Evolutionary conservation across 2,329 filamentous ascomycete species (phyloP), one percentile per base, ranked within the genome.

Genomic region (Annulohypoxylon truncatum): DNA sequence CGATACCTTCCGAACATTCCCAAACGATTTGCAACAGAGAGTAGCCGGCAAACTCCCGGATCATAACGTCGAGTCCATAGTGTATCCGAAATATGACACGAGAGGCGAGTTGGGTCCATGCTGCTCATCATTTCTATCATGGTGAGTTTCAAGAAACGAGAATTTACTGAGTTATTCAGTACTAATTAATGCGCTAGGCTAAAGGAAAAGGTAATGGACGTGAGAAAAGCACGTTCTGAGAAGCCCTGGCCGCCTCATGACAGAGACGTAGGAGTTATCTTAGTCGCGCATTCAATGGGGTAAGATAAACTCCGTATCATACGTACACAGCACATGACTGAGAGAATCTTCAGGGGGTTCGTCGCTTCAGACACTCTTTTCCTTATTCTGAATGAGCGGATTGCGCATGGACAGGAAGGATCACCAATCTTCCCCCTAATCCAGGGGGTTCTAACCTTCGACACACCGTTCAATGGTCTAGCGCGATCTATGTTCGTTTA

Each of bases 281-380:
- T 97, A 1, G 83, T 96, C 24, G 93, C 93, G 1, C 94, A 97
- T 77, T 94, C 91, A 2, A 97, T 89, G 90, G 90, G 90, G 84
- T 84, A 72, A 69, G 80, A 67, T 7, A 2, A 18, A 15, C 15
- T 18, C 33, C n/a, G 10, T 4, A 0, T 9, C 22, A 2, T 6
- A 3, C 10, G 28, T 15, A n/a, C n/a, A n/a, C n/a, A n/a, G n/a
- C n/a, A n/a, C n/a, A 18, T n/a, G 2, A 2, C 63, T 83, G 78
- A 60, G 92, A 91, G 44, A 93, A 8, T 94, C 51, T 10, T 1
- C 53, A 86, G 84, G 42, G 94, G 94, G 35, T 96, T 97, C 69
- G 92, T 97, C 7, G 93, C 92, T 5, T 91, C 91, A 1, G 93
- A 97, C 71, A 86, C 91, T 0, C 84, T 96, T n/a, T 87, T 96